Base-by-base conservation (phyloP, 345 rosid genomes). In the Stellera chamaejasme region DNA sequence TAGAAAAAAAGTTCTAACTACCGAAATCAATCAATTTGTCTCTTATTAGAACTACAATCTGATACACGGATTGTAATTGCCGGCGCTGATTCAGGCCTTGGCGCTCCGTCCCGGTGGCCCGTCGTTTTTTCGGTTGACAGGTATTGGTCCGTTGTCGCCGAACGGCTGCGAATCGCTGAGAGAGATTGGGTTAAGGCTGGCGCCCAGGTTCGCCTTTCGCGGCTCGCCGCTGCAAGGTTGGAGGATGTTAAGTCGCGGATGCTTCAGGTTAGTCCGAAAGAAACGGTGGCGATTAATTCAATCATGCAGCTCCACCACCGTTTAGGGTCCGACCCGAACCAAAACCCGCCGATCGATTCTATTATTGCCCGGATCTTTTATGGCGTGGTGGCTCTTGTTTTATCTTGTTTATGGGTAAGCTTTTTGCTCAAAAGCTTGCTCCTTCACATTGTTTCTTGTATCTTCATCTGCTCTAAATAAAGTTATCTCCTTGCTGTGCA, bases 51-150 rank as follows among this genome's bases (percentile, higher is more conserved):
- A 19, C 23, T 19, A 1, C 60, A 83, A 82, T 68, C 66, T 91
- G 62, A 85, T 78, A 78, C 96, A 91, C 66, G 98, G 98, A 56
- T 58, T 87, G 56, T 95, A 91, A 62, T 91, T 96, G 98, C 96
- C 96, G 43, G 92, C 96, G 13, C 71, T 91, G 15, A 87, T 90
- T 62, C 97, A 90, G 60, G 98, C 98, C 2, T 63, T 91, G 27
- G 98, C 96, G 11, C 66, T 87, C 10, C 83, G 96, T 48, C 72
- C 87, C 9, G 86, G 91, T n/a, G 96, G 96, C 4, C 98, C 98
- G 4, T 96, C 94, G 10, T 43, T 63, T 6, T 73, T 91, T 39
- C 80, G 96, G 42, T 66, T 91, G 51, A 91, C 98, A 13, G 92
- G 98, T 61, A 76, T 91, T 61, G 96, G 91, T 0, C 89, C 84